A percentile compares a stretch with the other conserved stretches of the same genome.
These are phyloP conservation scores for Acer campestre DNA, from an alignment of 345 rosid species.

Conservation along the genomic window DNA sequence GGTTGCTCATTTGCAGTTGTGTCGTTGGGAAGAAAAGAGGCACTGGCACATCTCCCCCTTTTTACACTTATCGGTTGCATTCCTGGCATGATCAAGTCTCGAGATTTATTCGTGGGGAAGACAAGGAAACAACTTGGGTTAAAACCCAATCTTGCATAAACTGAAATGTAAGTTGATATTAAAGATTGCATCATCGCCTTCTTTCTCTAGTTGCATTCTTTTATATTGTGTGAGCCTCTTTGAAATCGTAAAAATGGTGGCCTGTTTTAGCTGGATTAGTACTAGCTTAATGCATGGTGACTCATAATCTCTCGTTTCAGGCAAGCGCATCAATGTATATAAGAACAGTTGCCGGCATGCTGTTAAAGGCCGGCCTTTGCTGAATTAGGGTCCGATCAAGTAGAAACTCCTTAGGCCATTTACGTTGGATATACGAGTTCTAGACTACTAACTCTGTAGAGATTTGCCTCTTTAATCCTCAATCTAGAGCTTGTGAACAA, in stretches of 20 bases:
- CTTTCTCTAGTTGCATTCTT: no score
- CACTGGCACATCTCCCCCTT: constrained; percentile 76
- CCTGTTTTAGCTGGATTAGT: no score
- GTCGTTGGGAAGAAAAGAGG: constrained; percentile 74
- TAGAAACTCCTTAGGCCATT: no score
- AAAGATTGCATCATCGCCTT: not conserved
- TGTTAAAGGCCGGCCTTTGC: not conserved
- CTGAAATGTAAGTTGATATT: not conserved
- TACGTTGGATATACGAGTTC: not conserved
- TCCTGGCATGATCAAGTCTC: constrained; percentile 78
- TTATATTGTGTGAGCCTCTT: no score
- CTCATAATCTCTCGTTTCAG: not conserved
- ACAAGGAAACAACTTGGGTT: constrained; percentile 46
- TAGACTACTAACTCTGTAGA: not conserved
- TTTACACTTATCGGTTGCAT: constrained; percentile 58
- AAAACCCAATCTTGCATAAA: not conserved
- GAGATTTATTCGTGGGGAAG: constrained; percentile 71
- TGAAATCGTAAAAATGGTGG: no score
- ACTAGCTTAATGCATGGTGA: no score
- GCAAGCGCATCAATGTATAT: not conserved
- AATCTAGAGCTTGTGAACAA: not conserved
- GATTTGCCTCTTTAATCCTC: not conserved
- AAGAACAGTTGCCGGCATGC: not conserved
- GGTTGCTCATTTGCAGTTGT: constrained; percentile 49
- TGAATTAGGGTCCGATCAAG: not conserved